phyloP scores from a whole-genome alignment of 352 stramenopile species.

The Phytopythium chamaehyphon region DNA sequence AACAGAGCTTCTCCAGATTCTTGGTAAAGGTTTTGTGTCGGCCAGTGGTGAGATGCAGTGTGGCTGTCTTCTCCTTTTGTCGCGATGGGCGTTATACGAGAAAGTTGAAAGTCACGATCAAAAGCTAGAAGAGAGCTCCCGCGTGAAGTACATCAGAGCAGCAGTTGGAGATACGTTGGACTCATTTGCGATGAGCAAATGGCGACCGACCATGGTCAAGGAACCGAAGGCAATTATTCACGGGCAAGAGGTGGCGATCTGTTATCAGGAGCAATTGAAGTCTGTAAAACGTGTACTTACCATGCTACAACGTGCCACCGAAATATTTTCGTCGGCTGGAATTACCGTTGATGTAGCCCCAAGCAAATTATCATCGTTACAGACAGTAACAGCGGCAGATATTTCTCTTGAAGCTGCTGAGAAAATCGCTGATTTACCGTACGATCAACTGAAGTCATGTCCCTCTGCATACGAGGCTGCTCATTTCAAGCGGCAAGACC shows the following conservation, averaged over 20 bases:
- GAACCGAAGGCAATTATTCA: neutral
- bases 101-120: slow-evolving; percentile 14
- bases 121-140: slow-evolving; percentile 12
- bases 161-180: slow-evolving; percentile 19
- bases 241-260: slow-evolving; percentile 3
- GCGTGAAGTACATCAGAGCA: too few relatives aligned
- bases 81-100: slow-evolving; percentile 47
- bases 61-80: slow-evolving; percentile 43
- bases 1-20: slow-evolving; percentile 14
- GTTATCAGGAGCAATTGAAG: slow-evolving; percentile 52
- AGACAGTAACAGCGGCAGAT: slow-evolving; percentile 25
- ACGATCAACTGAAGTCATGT: slow-evolving; percentile 24
- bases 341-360: slow-evolving; percentile 18
- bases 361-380: neutral
- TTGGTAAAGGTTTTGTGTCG: slow-evolving; percentile 27
- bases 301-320: slow-evolving; percentile 53
- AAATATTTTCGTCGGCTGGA: slow-evolving; percentile 36
- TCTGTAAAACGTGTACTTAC: slow-evolving; percentile 41
- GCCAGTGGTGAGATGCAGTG: slow-evolving; percentile 56
- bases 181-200: slow-evolving; percentile 41
- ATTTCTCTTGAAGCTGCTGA: slow-evolving; percentile 68
- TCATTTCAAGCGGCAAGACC: slow-evolving; percentile 77
- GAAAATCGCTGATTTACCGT: slow-evolving; percentile 46
- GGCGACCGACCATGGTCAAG: slow-evolving; percentile 19
- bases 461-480: slow-evolving; percentile 50